A percentile compares a stretch with the other conserved stretches of the same genome.
phyloP scores from a whole-genome alignment of 2,329 filamentous ascomycete species.

The Metarhizium sp. region DNA sequence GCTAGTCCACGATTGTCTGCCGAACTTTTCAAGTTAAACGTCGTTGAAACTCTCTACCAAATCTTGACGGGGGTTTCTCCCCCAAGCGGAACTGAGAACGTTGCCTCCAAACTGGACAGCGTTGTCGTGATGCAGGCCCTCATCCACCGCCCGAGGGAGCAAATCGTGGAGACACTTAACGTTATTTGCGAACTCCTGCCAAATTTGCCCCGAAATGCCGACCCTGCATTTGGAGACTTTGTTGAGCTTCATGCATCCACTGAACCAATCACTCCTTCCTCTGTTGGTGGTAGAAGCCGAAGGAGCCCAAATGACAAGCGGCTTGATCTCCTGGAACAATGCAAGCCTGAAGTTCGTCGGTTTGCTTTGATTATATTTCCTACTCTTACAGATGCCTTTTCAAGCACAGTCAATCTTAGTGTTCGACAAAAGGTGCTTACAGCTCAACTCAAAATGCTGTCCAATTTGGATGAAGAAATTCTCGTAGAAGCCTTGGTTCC shows the following conservation, averaged over 20 bases:
- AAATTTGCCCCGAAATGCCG: slow-evolving; percentile 50
- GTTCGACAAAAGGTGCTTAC: slow-evolving; percentile 92
- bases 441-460: slow-evolving; percentile 97
- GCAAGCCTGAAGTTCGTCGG: slow-evolving; percentile 76
- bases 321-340: slow-evolving; percentile 70
- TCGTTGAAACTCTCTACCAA: slow-evolving; percentile 95
- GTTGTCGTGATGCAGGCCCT: slow-evolving; percentile 98
- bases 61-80: slow-evolving; percentile 94
- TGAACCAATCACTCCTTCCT: slow-evolving; percentile 32
- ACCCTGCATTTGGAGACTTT: slow-evolving; percentile 33
- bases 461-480: slow-evolving; percentile 79
- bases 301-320: slow-evolving; percentile 66
- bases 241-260: slow-evolving; percentile 29
- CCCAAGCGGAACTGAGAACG: slow-evolving; percentile 66
- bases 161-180: slow-evolving; percentile 94
- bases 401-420: slow-evolving; percentile 90
- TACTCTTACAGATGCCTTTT: slow-evolving; percentile 92
- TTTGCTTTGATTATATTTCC: slow-evolving; percentile 91
- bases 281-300: slow-evolving; percentile 17
- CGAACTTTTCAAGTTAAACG: slow-evolving; percentile 89
- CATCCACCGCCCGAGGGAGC: slow-evolving; percentile 89
- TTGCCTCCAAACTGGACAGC: slow-evolving; percentile 82
- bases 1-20: slow-evolving; percentile 81
- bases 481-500: slow-evolving; percentile 76
- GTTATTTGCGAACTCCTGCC: slow-evolving; percentile 93